A percentile compares a stretch with the other conserved stretches of the same genome.
These are phyloP conservation scores for Alternaria gansuensis DNA, from an alignment of 2,329 filamentous ascomycete genomes.

Conservation along the genomic window DNA sequence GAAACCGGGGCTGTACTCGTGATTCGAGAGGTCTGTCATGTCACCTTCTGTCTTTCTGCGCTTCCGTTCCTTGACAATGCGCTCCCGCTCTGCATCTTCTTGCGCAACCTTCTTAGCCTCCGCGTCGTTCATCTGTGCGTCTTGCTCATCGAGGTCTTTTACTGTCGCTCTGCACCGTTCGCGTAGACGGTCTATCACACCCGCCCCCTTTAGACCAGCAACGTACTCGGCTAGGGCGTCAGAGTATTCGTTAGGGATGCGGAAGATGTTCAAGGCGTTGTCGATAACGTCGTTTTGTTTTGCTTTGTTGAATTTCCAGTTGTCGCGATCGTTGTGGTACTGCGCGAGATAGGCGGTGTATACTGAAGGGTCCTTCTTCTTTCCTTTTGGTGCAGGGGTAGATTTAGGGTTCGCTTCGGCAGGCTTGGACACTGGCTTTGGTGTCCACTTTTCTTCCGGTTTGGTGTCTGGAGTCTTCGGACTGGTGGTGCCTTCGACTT, in stretches of 20 bases:
- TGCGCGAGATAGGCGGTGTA: constrained; percentile 79
- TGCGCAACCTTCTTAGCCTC: constrained; percentile 50
- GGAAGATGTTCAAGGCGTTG: constrained; percentile 76
- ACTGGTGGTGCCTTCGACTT: constrained; percentile 14
- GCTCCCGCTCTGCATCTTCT: constrained; percentile 48
- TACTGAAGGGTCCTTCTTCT: constrained; percentile 64
- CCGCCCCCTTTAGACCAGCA: constrained; percentile 77
- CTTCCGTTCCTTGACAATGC: constrained; percentile 45
- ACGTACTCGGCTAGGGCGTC: constrained; percentile 79
- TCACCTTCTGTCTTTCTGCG: constrained; percentile 44
- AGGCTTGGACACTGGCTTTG: constrained; percentile 9
- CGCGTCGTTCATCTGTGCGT: constrained; percentile 49
- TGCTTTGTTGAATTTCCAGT: constrained; percentile 98
- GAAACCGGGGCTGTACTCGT: constrained; percentile 41
- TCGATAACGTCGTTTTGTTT: constrained; percentile 86
- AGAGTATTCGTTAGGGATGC: constrained; percentile 75
- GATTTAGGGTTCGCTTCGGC: neutral
- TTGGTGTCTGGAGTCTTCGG: constrained; percentile 7
- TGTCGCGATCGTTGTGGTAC: constrained; percentile 73
- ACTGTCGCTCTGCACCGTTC: constrained; percentile 71
- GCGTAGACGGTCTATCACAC: constrained; percentile 70
- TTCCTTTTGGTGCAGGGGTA: constrained; percentile 26
- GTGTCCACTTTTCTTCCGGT: neutral
- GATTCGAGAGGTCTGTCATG: constrained; percentile 35
- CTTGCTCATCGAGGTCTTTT: constrained; percentile 59